These are phyloP conservation scores for Chaetomiaceae sp. DNA, from an alignment of 2,329 filamentous ascomycete genomes.

Conservation along the genomic window DNA sequence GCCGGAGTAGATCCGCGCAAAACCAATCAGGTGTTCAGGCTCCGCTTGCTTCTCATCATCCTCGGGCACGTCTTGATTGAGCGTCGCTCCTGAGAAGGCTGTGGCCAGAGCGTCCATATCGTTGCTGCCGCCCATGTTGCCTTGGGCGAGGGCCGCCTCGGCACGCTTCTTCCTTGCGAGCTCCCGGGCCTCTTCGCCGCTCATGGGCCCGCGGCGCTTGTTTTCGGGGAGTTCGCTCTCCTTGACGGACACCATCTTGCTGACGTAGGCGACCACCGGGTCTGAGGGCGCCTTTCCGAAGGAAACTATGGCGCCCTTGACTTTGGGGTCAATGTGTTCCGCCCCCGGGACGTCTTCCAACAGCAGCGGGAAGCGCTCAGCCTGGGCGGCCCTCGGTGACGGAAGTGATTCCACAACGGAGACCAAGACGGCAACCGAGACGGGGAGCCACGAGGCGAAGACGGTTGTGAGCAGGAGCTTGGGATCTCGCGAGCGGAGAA, in stretches of 20 bases:
- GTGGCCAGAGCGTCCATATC: slow-evolving; percentile 54
- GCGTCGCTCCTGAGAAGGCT: slow-evolving; percentile 56
- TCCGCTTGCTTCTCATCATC: slow-evolving; percentile 59
- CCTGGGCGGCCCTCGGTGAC: slow-evolving; percentile 75
- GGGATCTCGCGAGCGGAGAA: slow-evolving; percentile 78
- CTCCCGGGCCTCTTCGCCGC: slow-evolving; percentile 84
- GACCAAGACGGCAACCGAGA: slow-evolving; percentile 88
- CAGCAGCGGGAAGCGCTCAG: slow-evolving; percentile 71
- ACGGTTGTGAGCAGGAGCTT: slow-evolving; percentile 78
- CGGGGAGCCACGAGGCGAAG: slow-evolving; percentile 83
- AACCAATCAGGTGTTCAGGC: slow-evolving; percentile 86
- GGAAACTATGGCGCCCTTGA: slow-evolving; percentile 76
- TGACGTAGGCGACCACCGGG: slow-evolving; percentile 89
- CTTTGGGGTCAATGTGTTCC: slow-evolving; percentile 59
- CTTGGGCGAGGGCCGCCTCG: slow-evolving; percentile 77
- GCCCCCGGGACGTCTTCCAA: slow-evolving; percentile 76
- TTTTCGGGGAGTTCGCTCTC: slow-evolving; percentile 89
- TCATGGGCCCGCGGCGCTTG: slow-evolving; percentile 71
- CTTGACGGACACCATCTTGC: slow-evolving; percentile 95
- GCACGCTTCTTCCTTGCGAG: slow-evolving; percentile 83
- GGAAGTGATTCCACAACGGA: slow-evolving; percentile 92
- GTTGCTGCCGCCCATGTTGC: slow-evolving; percentile 43
- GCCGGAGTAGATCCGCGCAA: slow-evolving; percentile 89
- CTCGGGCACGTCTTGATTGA: slow-evolving; percentile 49
- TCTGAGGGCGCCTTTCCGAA: slow-evolving; percentile 68